These are phyloP conservation scores for Skeletonema grethae DNA, from an alignment of 108 stramenopile genomes.

Conservation along the genomic window DNA sequence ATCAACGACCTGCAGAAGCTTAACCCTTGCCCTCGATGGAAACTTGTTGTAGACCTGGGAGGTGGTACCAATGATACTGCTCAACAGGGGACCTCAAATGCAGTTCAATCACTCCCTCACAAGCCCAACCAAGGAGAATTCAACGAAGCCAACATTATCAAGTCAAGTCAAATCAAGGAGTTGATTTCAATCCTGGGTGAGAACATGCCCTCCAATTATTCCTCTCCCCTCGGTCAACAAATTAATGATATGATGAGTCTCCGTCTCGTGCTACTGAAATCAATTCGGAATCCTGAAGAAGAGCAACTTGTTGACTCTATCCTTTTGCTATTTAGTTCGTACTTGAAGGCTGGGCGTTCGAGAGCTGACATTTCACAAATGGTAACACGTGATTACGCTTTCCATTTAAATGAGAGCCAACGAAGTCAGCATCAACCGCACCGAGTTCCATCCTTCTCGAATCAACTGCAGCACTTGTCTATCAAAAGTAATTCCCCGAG, in stretches of 20 bases:
- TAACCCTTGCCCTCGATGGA: slow-evolving; percentile 83
- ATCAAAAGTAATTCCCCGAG: neutral
- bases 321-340: slow-evolving; percentile 60
- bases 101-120: neutral
- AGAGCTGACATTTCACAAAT: slow-evolving; percentile 60
- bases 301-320: slow-evolving; percentile 53
- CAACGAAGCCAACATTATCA: neutral
- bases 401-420: slow-evolving; percentile 14
- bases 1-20: slow-evolving; percentile 69
- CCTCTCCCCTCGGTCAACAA: slow-evolving; percentile 54
- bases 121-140: neutral
- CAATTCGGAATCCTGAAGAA: slow-evolving; percentile 54
- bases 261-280: slow-evolving; percentile 57
- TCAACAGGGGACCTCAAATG: neutral
- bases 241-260: slow-evolving; percentile 67
- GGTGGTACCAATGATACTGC: neutral
- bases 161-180: slow-evolving; percentile 13
- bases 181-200: slow-evolving; percentile 51
- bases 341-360: slow-evolving; percentile 47
- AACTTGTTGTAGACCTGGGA: slow-evolving; percentile 80
- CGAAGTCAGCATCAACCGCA: neutral
- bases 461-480: neutral
- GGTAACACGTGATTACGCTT: slow-evolving; percentile 72
- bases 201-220: slow-evolving; percentile 57
- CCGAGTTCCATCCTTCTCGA: neutral